Percentiles rank a stretch among this genome's conserved stretches.
These are phyloP conservation scores for Pseudogymnoascus verrucosus DNA, from an alignment of 2,329 filamentous ascomycete genomes.

Conservation along the genomic window DNA sequence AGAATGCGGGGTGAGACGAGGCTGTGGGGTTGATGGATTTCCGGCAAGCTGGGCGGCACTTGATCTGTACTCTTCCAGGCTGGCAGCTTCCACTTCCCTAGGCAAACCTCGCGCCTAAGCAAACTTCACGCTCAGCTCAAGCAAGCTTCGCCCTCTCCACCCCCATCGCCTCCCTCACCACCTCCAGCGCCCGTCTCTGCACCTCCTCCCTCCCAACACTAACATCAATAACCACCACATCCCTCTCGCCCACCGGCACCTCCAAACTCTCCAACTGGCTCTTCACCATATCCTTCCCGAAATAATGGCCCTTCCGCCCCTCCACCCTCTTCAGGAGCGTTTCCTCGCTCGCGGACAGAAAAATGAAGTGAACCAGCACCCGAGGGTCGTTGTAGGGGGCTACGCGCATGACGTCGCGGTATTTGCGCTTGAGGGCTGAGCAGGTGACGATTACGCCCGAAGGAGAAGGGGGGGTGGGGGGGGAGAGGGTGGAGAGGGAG, in stretches of 20 bases:
- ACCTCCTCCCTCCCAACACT: slow-evolving; percentile 51
- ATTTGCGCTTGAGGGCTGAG: slow-evolving; percentile 93
- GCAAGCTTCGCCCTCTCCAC: background rate
- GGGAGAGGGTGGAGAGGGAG: slow-evolving; percentile 47
- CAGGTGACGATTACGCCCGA: slow-evolving; percentile 88
- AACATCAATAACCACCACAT: slow-evolving; percentile 66
- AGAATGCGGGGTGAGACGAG: background rate
- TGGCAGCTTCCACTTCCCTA: background rate
- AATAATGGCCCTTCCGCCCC: slow-evolving; percentile 76
- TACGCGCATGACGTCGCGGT: slow-evolving; percentile 83
- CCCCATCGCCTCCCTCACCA: slow-evolving; percentile 15
- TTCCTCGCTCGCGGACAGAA: slow-evolving; percentile 70
- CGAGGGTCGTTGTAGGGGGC: slow-evolving; percentile 67
- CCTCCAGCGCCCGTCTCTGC: slow-evolving; percentile 48
- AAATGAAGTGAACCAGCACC: slow-evolving; percentile 86
- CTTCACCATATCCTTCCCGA: slow-evolving; percentile 91
- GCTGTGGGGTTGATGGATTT: background rate
- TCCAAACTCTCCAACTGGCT: slow-evolving; percentile 89
- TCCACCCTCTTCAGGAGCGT: slow-evolving; percentile 69
- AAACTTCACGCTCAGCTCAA: too few relatives aligned
- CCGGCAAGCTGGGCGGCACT: background rate
- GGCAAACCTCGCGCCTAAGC: background rate
- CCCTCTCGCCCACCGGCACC: slow-evolving; percentile 63
- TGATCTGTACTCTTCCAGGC: background rate
- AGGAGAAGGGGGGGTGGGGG: slow-evolving; percentile 32